Percentiles rank a stretch among this genome's conserved stretches.
Evolutionary conservation across 306 rosid genomes (phyloP).

Genomic region (Quercus dentata): DNA sequence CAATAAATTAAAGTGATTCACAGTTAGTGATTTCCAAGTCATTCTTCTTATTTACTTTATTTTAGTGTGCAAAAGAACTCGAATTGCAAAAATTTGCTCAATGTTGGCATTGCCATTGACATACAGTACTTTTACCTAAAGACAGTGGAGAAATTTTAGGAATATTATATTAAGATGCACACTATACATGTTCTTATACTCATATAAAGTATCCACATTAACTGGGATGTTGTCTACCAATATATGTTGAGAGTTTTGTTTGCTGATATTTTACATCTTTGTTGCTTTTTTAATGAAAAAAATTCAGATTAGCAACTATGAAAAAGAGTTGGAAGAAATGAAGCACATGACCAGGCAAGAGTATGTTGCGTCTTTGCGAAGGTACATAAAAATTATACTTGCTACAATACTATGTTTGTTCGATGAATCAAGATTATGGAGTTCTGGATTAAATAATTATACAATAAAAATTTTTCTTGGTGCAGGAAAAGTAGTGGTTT

Average conservation of each 20-base stretch:
- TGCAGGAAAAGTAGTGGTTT: conserved; percentile 94
- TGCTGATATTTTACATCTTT: neutral
- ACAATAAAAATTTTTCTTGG: neutral
- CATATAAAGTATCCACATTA: conserved; percentile 7
- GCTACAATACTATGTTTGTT: neutral
- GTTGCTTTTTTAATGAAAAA: neutral
- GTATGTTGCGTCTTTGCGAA: conserved; percentile 89
- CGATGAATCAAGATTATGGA: neutral
- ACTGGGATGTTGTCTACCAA: conserved; percentile 11
- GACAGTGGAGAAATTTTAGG: neutral
- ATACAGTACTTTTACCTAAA: neutral
- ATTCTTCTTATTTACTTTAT: neutral
- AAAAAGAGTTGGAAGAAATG: conserved; percentile 87
- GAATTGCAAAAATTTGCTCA: conserved; percentile 2
- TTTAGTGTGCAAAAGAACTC: neutral
- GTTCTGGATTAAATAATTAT: neutral
- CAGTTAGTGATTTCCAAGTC: conserved; percentile 3
- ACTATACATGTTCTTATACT: neutral
- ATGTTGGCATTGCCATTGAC: conserved; percentile 14
- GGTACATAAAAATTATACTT: conserved; percentile 39
- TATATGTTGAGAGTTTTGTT: neutral
- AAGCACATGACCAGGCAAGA: conserved; percentile 95
- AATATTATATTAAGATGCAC: neutral
- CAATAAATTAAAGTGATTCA: neutral
- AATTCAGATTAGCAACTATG: conserved; percentile 73